These are phyloP conservation scores for Penicillium sp. DNA, from an alignment of 2,329 filamentous ascomycete species.

Conservation along the genomic window DNA sequence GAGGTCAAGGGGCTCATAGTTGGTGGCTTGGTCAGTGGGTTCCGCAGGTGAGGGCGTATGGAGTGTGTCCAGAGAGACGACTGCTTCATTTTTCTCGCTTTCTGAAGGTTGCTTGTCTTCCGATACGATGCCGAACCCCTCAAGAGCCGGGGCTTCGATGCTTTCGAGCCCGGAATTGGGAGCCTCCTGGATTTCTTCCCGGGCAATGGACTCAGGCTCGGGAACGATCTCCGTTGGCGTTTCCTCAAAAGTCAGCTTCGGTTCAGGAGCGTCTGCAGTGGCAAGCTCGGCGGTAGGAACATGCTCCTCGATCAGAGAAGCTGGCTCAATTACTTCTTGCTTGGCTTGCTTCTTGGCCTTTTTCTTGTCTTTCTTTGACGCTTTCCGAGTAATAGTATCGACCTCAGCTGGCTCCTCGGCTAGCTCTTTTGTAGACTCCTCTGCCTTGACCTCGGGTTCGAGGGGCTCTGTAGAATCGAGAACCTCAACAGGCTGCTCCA, in stretches of 20 bases:
- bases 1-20: background rate
- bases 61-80: background rate
- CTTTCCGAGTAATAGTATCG: constrained; percentile 24
- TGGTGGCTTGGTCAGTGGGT: background rate
- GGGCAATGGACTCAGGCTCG: background rate
- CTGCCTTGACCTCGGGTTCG: constrained; percentile 6
- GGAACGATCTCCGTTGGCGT: background rate
- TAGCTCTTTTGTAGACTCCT: constrained; percentile 8
- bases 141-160: background rate
- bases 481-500: background rate
- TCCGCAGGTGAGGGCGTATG: background rate
- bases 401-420: constrained; percentile 15
- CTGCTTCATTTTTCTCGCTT: background rate
- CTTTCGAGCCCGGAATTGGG: background rate
- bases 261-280: background rate
- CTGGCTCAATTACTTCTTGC: constrained; percentile 10
- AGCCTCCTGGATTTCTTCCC: background rate
- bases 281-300: background rate
- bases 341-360: constrained; percentile 33
- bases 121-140: background rate
- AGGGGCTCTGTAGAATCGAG: background rate
- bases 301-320: background rate
- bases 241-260: background rate
- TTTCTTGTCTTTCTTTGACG: constrained; percentile 41
- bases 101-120: constrained; percentile 2